Percentiles rank a stretch among this genome's conserved stretches.
These are phyloP conservation scores for Rhynchospora pubera DNA, from an alignment of 176 grass and related monocot genomes.

Conservation along the genomic window DNA sequence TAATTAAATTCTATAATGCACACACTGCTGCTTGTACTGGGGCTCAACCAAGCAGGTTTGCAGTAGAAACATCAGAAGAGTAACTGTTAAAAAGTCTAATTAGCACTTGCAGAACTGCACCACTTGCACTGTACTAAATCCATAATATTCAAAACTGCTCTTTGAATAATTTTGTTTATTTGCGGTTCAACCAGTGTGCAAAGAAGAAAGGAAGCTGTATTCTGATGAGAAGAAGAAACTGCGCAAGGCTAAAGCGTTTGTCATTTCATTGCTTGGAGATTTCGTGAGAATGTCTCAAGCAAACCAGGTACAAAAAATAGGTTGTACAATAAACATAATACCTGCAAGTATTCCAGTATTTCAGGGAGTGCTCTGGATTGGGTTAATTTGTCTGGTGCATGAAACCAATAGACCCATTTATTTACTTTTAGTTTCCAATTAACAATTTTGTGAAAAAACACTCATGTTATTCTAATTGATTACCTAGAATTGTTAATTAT, in stretches of 20 bases:
- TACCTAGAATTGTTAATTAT: background rate
- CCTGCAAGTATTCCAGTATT: background rate
- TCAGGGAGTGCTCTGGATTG: background rate
- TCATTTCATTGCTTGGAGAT: constrained; percentile 86
- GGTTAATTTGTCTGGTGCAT: background rate
- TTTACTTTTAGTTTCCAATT: background rate
- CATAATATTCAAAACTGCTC: background rate
- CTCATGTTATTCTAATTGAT: background rate
- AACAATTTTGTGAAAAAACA: constrained; percentile 4
- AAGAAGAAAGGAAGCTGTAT: constrained; percentile 21
- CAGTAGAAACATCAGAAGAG: background rate
- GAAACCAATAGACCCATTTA: background rate
- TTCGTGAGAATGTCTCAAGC: constrained; percentile 55
- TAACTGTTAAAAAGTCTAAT: background rate
- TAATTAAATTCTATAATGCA: background rate
- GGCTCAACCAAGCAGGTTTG: background rate
- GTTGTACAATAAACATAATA: background rate
- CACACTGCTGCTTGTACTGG: background rate
- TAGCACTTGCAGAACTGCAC: background rate
- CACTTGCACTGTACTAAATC: background rate
- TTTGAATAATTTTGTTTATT: background rate
- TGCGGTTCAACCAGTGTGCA: constrained; percentile 16
- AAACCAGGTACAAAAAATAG: constrained; percentile 54
- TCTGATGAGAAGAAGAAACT: constrained; percentile 48
- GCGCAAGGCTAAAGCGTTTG: constrained; percentile 69